Evolutionary conservation across 2,329 filamentous ascomycete species (phyloP).

Genomic region (Aspergillus chevalieri): DNA sequence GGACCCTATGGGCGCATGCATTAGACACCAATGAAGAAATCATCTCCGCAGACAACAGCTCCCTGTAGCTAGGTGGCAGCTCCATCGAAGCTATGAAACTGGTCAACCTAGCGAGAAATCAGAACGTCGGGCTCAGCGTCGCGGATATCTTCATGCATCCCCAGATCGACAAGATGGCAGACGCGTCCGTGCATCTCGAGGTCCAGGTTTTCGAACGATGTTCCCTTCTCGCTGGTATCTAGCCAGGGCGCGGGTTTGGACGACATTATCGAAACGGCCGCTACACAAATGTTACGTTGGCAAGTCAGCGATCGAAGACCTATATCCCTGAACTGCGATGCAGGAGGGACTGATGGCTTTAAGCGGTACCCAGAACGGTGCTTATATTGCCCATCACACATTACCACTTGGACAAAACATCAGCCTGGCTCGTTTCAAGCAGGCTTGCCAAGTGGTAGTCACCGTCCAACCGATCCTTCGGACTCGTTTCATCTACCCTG

Average conservation of each 20-base stretch:
- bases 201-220: neutral
- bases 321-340: constrained; percentile 1
- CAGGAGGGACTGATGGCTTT: constrained; percentile 5
- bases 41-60: neutral
- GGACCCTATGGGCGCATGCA: neutral
- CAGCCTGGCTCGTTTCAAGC: constrained; percentile 7
- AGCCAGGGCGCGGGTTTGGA: neutral
- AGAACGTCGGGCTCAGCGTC: neutral
- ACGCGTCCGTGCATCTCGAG: neutral
- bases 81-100: neutral
- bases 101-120: neutral
- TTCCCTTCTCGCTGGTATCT: neutral
- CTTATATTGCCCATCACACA: constrained; percentile 1
- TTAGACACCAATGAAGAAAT: neutral
- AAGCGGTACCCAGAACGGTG: constrained; percentile 11
- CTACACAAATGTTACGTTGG: neutral
- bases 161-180: neutral
- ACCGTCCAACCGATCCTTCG: constrained; percentile 2
- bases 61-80: neutral
- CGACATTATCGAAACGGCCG: neutral
- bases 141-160: neutral
- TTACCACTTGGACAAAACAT: constrained; percentile 10
- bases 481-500: constrained; percentile 2
- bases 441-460: constrained; percentile 8
- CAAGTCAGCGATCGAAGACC: neutral